Conservation (phyloP, 176 grass and related monocot genomes). For the Pharus latifolius region DNA sequence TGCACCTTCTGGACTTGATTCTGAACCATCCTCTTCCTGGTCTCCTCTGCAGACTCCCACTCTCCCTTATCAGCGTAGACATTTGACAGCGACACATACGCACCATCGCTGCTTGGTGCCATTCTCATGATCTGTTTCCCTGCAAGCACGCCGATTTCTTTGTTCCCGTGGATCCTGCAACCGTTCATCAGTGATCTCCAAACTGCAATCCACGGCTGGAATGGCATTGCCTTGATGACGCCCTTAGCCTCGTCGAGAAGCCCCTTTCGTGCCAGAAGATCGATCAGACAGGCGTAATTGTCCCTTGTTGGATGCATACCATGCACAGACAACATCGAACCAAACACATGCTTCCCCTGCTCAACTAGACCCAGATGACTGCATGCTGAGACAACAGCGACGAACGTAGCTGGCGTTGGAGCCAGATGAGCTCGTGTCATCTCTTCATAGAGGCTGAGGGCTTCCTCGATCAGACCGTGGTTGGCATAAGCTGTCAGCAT, state of each 20-base stretch:
- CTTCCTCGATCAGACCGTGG: slow-evolving; percentile 34
- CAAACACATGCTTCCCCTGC: slow-evolving; percentile 31
- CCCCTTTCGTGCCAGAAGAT: slow-evolving; percentile 49
- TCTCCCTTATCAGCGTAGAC: slow-evolving; percentile 37
- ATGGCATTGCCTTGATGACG: slow-evolving; percentile 36
- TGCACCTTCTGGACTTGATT: slow-evolving; percentile 35
- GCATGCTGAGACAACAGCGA: slow-evolving; percentile 39
- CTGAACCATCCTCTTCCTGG: slow-evolving; percentile 32
- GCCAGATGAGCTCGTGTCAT: slow-evolving; percentile 21
- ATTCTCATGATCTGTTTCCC: slow-evolving; percentile 28
- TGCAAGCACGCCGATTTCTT: slow-evolving; percentile 34
- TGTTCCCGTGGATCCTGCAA: slow-evolving; percentile 44
- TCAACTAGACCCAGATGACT: slow-evolving; percentile 48
- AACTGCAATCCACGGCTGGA: slow-evolving; percentile 39
- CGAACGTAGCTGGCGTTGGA: slow-evolving; percentile 51
- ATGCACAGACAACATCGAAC: slow-evolving; percentile 19
- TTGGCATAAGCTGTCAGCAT: slow-evolving; percentile 58
- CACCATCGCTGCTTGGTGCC: slow-evolving; percentile 24
- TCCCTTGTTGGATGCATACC: slow-evolving; percentile 24
- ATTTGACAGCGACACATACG: slow-evolving; percentile 41
- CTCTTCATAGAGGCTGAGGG: slow-evolving; percentile 20
- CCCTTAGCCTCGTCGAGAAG: slow-evolving; percentile 30
- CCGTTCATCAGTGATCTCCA: slow-evolving; percentile 63
- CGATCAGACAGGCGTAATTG: slow-evolving; percentile 34
- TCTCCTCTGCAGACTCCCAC: slow-evolving; percentile 34